A percentile compares a stretch with the other conserved stretches of the same genome.
Evolutionary conservation across 495 filamentous ascomycete genomes (phyloP).

Genomic region (Hypomontagnella submonticulosa): DNA sequence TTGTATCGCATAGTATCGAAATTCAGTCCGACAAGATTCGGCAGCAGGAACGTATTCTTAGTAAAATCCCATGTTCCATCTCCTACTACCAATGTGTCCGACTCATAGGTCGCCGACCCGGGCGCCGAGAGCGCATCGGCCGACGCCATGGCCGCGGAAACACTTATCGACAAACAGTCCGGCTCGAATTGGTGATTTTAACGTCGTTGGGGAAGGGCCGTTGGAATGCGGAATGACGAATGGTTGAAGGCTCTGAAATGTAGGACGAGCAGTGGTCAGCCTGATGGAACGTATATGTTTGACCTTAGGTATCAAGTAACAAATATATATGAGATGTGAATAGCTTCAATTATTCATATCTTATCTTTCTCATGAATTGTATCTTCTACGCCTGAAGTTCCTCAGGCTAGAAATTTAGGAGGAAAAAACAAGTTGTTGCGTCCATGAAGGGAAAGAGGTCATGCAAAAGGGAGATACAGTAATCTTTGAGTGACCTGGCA

Average conservation of each 20-base stretch:
- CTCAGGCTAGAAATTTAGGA: slow-evolving; percentile 6
- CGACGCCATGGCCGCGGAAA: slow-evolving; percentile 61
- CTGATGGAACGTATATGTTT: slow-evolving; percentile 12
- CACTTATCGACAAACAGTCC: slow-evolving; percentile 22
- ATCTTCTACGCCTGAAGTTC: slow-evolving; percentile 5
- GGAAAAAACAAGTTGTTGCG: slow-evolving; percentile 1
- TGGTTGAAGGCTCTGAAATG: slow-evolving; percentile 20
- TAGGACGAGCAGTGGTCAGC: slow-evolving; percentile 9
- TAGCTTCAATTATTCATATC: slow-evolving; percentile 22
- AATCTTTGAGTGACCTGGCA: slow-evolving; percentile 45
- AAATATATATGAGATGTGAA: slow-evolving; percentile 19
- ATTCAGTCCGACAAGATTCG: slow-evolving; percentile 86
- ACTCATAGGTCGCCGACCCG: slow-evolving; percentile 84
- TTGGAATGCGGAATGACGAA: slow-evolving; percentile 37
- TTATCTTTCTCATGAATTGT: slow-evolving; percentile 5
- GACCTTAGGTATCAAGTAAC: slow-evolving; percentile 24
- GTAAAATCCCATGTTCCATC: slow-evolving; percentile 91
- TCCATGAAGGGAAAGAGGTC: slow-evolving; percentile 21
- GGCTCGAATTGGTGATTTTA: not conserved
- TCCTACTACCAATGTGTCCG: slow-evolving; percentile 84
- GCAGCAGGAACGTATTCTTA: slow-evolving; percentile 87
- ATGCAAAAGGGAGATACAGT: slow-evolving; percentile 29
- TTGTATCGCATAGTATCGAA: slow-evolving; percentile 96
- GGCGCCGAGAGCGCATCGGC: slow-evolving; percentile 72
- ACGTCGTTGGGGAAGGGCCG: slow-evolving; percentile 9